A percentile compares a stretch with the other conserved stretches of the same genome.
Conservation (phyloP, 2,329 filamentous ascomycete genomes). For the Fusarium sp. region DNA sequence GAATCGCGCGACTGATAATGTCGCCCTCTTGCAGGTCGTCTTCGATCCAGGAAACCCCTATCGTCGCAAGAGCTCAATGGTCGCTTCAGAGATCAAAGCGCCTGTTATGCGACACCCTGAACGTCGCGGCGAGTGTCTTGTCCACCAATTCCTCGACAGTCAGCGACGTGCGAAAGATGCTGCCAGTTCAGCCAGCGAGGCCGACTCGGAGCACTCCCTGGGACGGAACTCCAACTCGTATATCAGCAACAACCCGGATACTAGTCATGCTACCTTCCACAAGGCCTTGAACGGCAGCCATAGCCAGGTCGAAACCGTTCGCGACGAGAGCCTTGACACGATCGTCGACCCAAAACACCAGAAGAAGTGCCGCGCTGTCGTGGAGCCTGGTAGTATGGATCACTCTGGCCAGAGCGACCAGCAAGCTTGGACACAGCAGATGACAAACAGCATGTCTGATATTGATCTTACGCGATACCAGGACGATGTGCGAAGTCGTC, state of each 20-base stretch:
- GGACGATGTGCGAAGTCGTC: conserved; percentile 69
- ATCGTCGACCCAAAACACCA: conserved; percentile 43
- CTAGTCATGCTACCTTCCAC: conserved; percentile 25
- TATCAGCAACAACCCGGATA: conserved; percentile 29
- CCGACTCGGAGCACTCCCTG: conserved; percentile 47
- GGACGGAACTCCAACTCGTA: conserved; percentile 49
- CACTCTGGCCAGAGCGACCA: conserved; percentile 68
- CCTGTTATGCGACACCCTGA: conserved; percentile 50
- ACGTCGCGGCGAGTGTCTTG: conserved; percentile 69
- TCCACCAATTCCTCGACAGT: conserved; percentile 73
- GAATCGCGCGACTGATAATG: conserved; percentile 15
- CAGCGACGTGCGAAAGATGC: conserved; percentile 59
- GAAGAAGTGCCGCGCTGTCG: conserved; percentile 49
- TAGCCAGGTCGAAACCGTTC: conserved; percentile 25
- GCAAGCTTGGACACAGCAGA: conserved; percentile 65
- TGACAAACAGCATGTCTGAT: conserved; percentile 60
- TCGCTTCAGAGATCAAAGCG: conserved; percentile 61
- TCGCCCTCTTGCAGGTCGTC: conserved; percentile 62
- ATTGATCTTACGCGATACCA: conserved; percentile 54
- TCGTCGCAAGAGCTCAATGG: conserved; percentile 75
- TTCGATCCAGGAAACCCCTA: conserved; percentile 73
- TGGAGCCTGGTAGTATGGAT: conserved; percentile 59
- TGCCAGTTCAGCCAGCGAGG: conserved; percentile 47
- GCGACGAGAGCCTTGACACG: conserved; percentile 38
- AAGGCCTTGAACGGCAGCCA: conserved; percentile 27